Conservation (phyloP, 345 rosid genomes). For the Linum usitatissimum region DNA sequence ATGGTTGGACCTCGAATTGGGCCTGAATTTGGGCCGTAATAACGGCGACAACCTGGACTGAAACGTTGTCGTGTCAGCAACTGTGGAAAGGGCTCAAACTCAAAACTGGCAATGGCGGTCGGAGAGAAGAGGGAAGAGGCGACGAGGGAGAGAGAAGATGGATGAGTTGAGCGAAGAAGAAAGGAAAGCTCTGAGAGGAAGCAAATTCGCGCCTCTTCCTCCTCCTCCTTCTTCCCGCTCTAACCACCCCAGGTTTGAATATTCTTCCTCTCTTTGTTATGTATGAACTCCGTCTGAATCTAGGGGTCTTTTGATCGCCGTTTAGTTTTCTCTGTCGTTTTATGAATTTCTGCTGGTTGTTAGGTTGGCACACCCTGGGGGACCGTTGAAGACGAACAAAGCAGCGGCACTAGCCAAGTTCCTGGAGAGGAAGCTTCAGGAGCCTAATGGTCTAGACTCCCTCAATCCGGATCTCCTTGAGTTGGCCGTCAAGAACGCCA, state of each 20-base stretch:
- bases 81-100: background rate
- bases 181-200: constrained; percentile 77
- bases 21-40: too few species aligned
- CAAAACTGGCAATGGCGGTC: background rate
- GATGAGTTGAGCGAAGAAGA: constrained; percentile 82
- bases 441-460: constrained; percentile 64
- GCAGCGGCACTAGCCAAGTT: constrained; percentile 91
- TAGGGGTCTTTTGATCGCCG: background rate
- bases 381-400: constrained; percentile 86
- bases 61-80: background rate
- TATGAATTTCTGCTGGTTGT: background rate
- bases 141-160: constrained; percentile 4
- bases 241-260: constrained; percentile 41
- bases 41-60: background rate
- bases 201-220: constrained; percentile 93
- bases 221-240: constrained; percentile 37
- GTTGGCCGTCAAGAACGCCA: constrained; percentile 73
- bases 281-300: background rate
- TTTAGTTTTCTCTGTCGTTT: too few species aligned
- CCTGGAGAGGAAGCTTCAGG: constrained; percentile 76
- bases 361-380: constrained; percentile 93
- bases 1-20: too few species aligned
- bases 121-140: background rate
- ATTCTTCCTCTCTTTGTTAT: background rate
- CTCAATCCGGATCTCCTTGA: constrained; percentile 67